Conservation (phyloP, 805 yeast genomes). For the Candida railenensis region DNA sequence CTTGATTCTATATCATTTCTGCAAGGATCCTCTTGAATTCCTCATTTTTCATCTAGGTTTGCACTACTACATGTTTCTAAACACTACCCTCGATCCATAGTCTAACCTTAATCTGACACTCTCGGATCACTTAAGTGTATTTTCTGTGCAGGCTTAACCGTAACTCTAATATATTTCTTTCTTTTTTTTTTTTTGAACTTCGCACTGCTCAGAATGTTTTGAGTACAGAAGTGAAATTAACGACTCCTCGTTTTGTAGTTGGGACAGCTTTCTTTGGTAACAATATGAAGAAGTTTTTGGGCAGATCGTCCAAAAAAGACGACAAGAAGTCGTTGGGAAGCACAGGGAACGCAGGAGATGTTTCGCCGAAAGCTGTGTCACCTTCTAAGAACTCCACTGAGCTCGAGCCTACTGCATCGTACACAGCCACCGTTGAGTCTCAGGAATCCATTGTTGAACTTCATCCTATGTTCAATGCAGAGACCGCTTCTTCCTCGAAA, state of each 20-base stretch:
- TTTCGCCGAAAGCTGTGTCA: background rate
- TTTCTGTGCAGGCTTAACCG: too few species aligned
- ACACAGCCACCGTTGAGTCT: constrained; percentile 11
- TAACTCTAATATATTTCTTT: too few species aligned
- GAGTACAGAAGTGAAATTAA: too few species aligned
- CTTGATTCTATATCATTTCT: too few species aligned
- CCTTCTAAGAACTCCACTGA: background rate
- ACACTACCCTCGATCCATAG: too few species aligned
- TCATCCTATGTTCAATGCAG: constrained; percentile 28
- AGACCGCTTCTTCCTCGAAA: background rate
- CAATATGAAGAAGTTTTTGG: constrained; percentile 6
- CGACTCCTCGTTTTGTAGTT: background rate
- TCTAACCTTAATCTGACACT: too few species aligned
- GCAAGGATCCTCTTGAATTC: too few species aligned
- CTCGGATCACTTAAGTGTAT: too few species aligned
- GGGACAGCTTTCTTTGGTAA: background rate
- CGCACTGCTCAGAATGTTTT: too few species aligned
- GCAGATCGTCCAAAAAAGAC: constrained; percentile 3
- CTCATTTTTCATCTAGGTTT: too few species aligned
- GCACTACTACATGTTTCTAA: too few species aligned
- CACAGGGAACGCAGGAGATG: background rate
- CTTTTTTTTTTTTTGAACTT: too few species aligned
- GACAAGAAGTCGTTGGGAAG: background rate
- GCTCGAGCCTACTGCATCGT: constrained; percentile 1
- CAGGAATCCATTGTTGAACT: constrained; percentile 29